These are phyloP conservation scores for Melastoma malabathricum DNA, from an alignment of 345 rosid genomes.

Conservation along the genomic window DNA sequence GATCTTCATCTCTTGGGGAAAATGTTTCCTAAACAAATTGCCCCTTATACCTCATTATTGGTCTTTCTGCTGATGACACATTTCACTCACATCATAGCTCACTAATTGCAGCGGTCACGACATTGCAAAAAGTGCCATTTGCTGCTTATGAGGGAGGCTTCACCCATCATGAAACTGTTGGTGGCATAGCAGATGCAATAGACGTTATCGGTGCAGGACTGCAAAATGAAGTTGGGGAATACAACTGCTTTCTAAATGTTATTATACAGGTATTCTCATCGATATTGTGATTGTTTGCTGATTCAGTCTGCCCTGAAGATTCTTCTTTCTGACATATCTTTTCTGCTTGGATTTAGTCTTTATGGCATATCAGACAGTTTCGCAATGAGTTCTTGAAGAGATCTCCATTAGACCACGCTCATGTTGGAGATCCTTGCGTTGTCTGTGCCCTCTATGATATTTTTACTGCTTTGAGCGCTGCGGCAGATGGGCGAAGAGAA, in stretches of 20 bases:
- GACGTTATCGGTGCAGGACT: conserved; percentile 68
- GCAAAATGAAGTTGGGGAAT: conserved; percentile 91
- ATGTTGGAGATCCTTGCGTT: conserved; percentile 94
- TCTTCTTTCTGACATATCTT: background rate
- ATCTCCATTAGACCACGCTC: conserved; percentile 58
- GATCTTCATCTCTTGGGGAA: too few species aligned
- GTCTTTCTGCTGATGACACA: conserved; percentile 28
- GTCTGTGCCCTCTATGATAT: conserved; percentile 72
- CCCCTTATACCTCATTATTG: background rate
- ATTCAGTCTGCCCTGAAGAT: background rate
- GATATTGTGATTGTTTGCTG: background rate
- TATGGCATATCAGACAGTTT: conserved; percentile 82
- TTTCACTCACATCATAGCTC: conserved; percentile 41
- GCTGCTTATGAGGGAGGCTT: conserved; percentile 18
- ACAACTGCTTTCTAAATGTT: conserved; percentile 93
- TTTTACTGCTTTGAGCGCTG: conserved; percentile 56
- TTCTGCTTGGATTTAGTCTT: conserved; percentile 41
- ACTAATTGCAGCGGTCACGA: conserved; percentile 20
- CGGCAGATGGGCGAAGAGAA: conserved; percentile 43
- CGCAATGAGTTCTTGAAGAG: conserved; percentile 70
- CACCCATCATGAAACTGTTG: conserved; percentile 20
- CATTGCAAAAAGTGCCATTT: conserved; percentile 11
- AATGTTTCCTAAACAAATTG: background rate
- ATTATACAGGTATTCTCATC: conserved; percentile 68
- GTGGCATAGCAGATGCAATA: conserved; percentile 19